Evolutionary conservation across 169 alveolate species (phyloP).

Genomic region (Neospora caninum): DNA sequence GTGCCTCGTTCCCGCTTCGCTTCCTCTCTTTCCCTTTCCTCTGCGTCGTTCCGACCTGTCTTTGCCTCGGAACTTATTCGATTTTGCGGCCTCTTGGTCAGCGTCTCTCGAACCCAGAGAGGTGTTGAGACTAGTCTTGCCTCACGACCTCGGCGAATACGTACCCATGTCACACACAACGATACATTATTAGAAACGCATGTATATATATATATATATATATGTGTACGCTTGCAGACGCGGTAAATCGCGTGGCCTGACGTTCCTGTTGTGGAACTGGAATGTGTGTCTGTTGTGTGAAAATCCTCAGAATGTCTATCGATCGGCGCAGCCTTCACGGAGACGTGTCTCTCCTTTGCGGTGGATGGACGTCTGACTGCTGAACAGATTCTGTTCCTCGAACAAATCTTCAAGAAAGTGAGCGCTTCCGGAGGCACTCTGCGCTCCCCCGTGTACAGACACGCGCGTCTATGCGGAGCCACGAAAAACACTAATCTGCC

Average conservation of each 20-base stretch:
- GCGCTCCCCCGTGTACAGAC: neutral
- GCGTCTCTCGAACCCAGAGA: too few species aligned
- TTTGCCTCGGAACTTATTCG: too few species aligned
- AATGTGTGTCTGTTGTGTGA: neutral
- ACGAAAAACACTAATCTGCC: too few species aligned
- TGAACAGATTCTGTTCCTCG: neutral
- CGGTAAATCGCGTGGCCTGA: neutral
- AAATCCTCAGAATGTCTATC: neutral
- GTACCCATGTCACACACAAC: neutral
- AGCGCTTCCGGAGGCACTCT: neutral
- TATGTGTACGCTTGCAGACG: neutral
- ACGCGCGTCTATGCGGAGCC: neutral
- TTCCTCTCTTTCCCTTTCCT: too few species aligned
- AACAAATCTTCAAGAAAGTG: neutral
- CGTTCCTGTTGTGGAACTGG: neutral
- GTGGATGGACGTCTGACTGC: neutral
- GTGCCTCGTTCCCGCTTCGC: too few species aligned
- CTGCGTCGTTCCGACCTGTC: too few species aligned
- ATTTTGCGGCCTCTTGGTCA: too few species aligned
- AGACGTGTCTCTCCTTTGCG: neutral
- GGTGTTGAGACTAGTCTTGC: too few species aligned
- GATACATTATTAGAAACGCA: neutral
- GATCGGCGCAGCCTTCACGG: neutral
- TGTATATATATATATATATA: slow-evolving; percentile 4
- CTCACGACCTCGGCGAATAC: neutral